Conservation (phyloP, 495 filamentous ascomycete species). For the Cercophora samala region DNA sequence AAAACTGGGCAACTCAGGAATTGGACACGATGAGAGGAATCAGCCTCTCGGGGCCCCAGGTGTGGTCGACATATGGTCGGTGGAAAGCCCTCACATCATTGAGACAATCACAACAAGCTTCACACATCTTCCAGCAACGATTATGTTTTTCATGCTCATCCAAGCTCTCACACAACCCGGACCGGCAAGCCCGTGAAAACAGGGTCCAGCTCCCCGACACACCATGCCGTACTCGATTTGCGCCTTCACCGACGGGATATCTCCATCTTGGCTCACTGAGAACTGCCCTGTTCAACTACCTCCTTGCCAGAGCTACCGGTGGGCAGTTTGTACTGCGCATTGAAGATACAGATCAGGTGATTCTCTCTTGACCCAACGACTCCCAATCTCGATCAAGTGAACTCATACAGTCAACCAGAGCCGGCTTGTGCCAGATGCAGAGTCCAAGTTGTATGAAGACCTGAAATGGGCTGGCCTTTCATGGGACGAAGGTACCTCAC, state of each 20-base stretch:
- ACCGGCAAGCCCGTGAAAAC: neutral
- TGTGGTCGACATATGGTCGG: neutral
- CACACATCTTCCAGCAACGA: neutral
- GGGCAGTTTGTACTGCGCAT: conserved; percentile 92
- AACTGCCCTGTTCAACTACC: conserved; percentile 89
- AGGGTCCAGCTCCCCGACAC: conserved; percentile 46
- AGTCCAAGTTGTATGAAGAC: conserved; percentile 70
- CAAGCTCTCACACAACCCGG: neutral
- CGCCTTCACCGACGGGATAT: conserved; percentile 91
- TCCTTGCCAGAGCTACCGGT: conserved; percentile 79
- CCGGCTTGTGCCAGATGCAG: conserved; percentile 64
- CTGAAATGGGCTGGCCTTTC: conserved; percentile 82
- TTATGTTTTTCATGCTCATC: neutral
- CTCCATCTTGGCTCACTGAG: conserved; percentile 87
- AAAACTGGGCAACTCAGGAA: neutral
- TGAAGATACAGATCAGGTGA: conserved; percentile 93
- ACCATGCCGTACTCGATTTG: conserved; percentile 88
- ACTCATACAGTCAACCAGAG: conserved; percentile 19
- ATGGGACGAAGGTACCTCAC: conserved; percentile 84
- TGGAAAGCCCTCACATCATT: neutral
- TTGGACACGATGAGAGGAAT: neutral
- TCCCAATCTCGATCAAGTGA: neutral
- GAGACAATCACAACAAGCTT: neutral
- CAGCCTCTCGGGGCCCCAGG: neutral
- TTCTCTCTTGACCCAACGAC: neutral